These are phyloP conservation scores for Ophiostoma sp. DNA, from an alignment of 2,329 filamentous ascomycete genomes.

Conservation along the genomic window DNA sequence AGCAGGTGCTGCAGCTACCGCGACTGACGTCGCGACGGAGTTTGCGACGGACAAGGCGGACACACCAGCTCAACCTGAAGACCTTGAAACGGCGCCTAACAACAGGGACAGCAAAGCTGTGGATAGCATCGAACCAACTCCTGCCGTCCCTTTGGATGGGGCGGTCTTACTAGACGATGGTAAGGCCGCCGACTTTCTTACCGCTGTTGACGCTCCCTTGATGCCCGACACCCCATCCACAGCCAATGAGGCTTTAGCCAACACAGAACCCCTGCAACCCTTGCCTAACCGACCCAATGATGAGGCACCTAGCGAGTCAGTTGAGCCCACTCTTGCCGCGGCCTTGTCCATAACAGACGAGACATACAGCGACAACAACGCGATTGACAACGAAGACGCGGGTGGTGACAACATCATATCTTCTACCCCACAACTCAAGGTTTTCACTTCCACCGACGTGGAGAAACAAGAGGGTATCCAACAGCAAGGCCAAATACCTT, in stretches of 20 bases:
- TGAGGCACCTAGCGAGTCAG: not conserved
- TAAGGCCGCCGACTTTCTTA: not conserved
- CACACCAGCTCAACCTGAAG: not conserved
- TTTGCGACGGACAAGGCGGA: not conserved
- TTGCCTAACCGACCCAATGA: not conserved
- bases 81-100: not conserved
- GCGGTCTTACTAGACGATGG: conserved; percentile 8
- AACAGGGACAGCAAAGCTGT: conserved; percentile 5
- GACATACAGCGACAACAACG: not conserved
- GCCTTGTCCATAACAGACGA: not conserved
- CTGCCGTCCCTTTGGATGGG: conserved; percentile 5
- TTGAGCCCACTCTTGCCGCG: not conserved
- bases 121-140: not conserved
- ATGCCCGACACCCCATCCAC: conserved; percentile 12
- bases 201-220: not conserved
- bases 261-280: conserved; percentile 6
- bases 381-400: not conserved
- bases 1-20: not conserved
- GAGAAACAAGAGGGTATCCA: not conserved
- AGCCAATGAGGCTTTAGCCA: conserved; percentile 15
- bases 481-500: not conserved
- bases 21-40: not conserved
- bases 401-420: not conserved
- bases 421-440: not conserved
- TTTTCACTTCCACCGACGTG: not conserved